Evolutionary conservation across 2,329 filamentous ascomycete genomes (phyloP).

Genomic region (Fusarium neocosmosporiellum): DNA sequence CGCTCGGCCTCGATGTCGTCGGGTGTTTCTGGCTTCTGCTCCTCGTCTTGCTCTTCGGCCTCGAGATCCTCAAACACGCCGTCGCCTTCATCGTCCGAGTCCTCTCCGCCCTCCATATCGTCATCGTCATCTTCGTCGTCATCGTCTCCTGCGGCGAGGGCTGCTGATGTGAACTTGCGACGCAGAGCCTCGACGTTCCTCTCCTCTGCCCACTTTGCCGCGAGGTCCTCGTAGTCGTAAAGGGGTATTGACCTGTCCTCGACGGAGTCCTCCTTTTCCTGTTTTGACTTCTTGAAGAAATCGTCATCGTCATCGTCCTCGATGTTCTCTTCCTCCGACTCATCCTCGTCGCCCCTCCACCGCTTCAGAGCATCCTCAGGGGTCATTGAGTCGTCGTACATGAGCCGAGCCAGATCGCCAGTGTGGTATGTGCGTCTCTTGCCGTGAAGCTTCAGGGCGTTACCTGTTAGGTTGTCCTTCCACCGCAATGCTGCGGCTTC

Average conservation of each 20-base stretch:
- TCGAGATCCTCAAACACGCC: constrained; percentile 70
- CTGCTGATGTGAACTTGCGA: constrained; percentile 78
- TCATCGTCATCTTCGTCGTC: constrained; percentile 56
- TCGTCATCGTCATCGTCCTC: constrained; percentile 69
- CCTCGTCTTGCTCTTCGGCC: constrained; percentile 72
- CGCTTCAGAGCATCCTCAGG: constrained; percentile 79
- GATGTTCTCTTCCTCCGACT: constrained; percentile 68
- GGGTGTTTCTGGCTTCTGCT: constrained; percentile 53
- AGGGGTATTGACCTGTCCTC: constrained; percentile 84
- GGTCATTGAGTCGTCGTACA: constrained; percentile 86
- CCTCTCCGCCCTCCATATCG: constrained; percentile 66
- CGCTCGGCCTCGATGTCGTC: constrained; percentile 85
- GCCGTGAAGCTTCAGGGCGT: constrained; percentile 77
- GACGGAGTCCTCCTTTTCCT: constrained; percentile 75
- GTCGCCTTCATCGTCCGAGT: constrained; percentile 63
- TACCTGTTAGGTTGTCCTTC: constrained; percentile 88
- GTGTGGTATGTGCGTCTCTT: constrained; percentile 80
- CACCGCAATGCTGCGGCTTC: constrained; percentile 81
- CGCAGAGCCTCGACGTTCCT: constrained; percentile 82
- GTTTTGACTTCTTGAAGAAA: constrained; percentile 73
- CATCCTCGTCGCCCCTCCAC: constrained; percentile 78
- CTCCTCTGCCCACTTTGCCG: constrained; percentile 85
- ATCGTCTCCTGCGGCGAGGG: constrained; percentile 55
- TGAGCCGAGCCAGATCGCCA: constrained; percentile 83
- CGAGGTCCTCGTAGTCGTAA: constrained; percentile 83